Percentiles rank a stretch among this genome's conserved stretches.
These are phyloP conservation scores for Sporothrix inflata DNA, from an alignment of 2,329 filamentous ascomycete genomes.

Conservation along the genomic window DNA sequence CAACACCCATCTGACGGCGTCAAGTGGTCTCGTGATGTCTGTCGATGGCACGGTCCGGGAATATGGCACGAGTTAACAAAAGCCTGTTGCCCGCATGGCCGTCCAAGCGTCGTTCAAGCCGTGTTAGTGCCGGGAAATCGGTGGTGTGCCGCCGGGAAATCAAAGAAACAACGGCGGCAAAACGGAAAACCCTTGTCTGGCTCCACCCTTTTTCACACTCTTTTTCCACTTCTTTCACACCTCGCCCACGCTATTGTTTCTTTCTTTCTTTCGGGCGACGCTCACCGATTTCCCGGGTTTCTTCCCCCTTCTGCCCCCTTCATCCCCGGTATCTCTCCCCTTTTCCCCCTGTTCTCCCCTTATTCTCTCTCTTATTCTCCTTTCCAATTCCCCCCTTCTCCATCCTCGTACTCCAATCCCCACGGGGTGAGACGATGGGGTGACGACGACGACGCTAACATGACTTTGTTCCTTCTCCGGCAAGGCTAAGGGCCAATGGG, in stretches of 20 bases:
- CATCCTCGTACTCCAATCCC: too few relatives aligned
- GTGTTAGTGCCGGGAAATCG: background rate
- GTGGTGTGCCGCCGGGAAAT: background rate
- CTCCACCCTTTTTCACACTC: background rate
- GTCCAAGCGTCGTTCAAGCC: background rate
- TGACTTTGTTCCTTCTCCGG: background rate
- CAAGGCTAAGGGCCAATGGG: background rate
- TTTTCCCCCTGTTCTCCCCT: background rate
- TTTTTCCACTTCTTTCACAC: conserved; percentile 4
- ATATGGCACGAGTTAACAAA: background rate
- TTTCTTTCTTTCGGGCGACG: background rate
- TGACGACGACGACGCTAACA: background rate
- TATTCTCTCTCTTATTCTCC: too few relatives aligned
- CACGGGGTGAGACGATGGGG: background rate
- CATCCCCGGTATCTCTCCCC: background rate
- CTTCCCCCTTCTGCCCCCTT: background rate
- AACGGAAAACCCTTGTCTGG: background rate
- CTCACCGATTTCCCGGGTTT: background rate
- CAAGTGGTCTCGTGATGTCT: background rate
- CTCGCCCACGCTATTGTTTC: background rate
- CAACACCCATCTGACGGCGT: background rate
- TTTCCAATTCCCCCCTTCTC: too few relatives aligned
- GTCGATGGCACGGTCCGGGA: background rate
- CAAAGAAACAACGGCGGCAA: background rate
- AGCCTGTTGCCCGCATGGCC: background rate